Conservation (phyloP, 2,329 filamentous ascomycete species). For the Fusarium camptoceras region DNA sequence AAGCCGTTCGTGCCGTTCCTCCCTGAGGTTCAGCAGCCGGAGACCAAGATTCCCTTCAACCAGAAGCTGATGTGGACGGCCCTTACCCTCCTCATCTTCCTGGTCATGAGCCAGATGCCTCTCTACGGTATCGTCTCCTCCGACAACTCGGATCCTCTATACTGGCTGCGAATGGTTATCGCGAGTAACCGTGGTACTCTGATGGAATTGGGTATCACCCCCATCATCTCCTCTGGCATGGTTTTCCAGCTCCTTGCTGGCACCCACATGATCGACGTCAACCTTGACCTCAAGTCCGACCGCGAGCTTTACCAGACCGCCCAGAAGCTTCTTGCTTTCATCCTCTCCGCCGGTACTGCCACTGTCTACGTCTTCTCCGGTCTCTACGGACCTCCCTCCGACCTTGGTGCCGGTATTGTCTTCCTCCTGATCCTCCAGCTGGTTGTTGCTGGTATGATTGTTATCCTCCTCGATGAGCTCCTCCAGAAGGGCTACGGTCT, state of each 20-base stretch:
- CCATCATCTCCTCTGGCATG: slow-evolving; percentile 99
- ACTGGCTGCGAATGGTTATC: slow-evolving; percentile 99
- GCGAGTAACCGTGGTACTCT: slow-evolving; percentile 97
- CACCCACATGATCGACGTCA: slow-evolving; percentile 99
- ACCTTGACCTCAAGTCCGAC: slow-evolving; percentile 99
- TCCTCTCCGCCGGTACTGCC: slow-evolving; percentile 96
- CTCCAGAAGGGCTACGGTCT: slow-evolving; percentile 99
- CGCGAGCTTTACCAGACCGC: slow-evolving; percentile 99
- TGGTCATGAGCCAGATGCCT: slow-evolving; percentile 99
- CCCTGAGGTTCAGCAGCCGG: slow-evolving; percentile 97
- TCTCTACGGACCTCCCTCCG: slow-evolving; percentile 95
- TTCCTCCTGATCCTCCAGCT: slow-evolving; percentile 98
- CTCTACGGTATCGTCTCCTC: slow-evolving; percentile 99
- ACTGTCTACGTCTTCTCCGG: slow-evolving; percentile 98
- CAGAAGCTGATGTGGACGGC: slow-evolving; percentile 97
- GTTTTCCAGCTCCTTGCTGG: slow-evolving; percentile 99
- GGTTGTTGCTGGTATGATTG: slow-evolving; percentile 96
- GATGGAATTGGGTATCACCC: slow-evolving; percentile 97
- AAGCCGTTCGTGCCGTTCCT: slow-evolving; percentile 99
- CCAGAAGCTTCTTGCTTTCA: slow-evolving; percentile 98
- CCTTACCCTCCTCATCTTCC: slow-evolving; percentile 95
- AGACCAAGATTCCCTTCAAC: slow-evolving; percentile 99
- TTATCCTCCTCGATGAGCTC: slow-evolving; percentile 98
- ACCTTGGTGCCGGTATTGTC: slow-evolving; percentile 97
- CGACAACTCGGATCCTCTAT: slow-evolving; percentile 96